These are phyloP conservation scores for Brassica cretica DNA, from an alignment of 345 rosid species.

Conservation along the genomic window DNA sequence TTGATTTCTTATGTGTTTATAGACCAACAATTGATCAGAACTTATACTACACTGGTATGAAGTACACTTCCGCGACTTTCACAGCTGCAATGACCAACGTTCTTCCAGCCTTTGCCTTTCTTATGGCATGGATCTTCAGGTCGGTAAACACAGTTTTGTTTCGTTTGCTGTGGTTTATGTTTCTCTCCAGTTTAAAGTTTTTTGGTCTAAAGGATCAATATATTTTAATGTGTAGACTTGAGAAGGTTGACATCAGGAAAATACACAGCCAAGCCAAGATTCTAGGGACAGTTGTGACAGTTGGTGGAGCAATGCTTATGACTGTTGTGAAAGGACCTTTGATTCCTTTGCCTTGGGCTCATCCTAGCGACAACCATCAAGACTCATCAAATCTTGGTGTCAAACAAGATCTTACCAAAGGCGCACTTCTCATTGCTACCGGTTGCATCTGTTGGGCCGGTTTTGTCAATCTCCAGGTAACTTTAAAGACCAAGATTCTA, in stretches of 20 bases:
- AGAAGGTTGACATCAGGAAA: constrained; percentile 58
- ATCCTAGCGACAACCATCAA: constrained; percentile 23
- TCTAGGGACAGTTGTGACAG: constrained; percentile 73
- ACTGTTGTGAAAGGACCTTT: constrained; percentile 63
- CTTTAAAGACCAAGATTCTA: not conserved
- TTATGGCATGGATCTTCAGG: constrained; percentile 85
- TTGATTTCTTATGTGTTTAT: not conserved
- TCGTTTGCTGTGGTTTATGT: not conserved
- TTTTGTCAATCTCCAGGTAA: constrained; percentile 70
- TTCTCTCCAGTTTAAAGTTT: not conserved
- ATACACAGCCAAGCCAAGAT: constrained; percentile 78
- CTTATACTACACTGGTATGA: constrained; percentile 74
- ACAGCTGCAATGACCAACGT: constrained; percentile 74
- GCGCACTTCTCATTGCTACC: constrained; percentile 50
- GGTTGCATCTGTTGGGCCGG: constrained; percentile 64
- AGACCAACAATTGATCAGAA: constrained; percentile 50
- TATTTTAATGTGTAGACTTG: constrained; percentile 51
- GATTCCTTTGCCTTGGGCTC: constrained; percentile 77
- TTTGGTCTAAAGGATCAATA: constrained; percentile 9
- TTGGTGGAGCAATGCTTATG: constrained; percentile 95
- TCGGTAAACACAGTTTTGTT: constrained; percentile 22
- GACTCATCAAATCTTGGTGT: constrained; percentile 24
- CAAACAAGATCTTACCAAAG: constrained; percentile 56
- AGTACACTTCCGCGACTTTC: constrained; percentile 81
- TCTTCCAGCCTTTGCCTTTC: constrained; percentile 82